Evolutionary conservation across 257 asterid genomes (phyloP).

Genomic region (Striga asiatica): DNA sequence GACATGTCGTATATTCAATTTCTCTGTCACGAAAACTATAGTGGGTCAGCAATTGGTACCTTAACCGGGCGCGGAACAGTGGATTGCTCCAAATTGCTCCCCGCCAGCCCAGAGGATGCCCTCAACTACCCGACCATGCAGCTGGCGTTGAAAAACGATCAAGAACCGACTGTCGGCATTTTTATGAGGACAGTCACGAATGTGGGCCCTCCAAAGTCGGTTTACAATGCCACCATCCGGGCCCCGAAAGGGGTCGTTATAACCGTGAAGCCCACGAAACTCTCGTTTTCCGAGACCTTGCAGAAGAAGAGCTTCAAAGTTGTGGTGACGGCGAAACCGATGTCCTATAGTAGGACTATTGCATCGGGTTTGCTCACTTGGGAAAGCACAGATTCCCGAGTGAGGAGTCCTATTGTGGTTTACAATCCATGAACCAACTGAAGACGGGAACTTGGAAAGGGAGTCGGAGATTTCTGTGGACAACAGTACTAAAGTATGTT

Average conservation of each 20-base stretch:
- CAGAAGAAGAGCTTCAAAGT: constrained; percentile 62
- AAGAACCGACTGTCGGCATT: constrained; percentile 42
- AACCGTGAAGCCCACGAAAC: constrained; percentile 41
- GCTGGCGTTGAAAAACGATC: constrained; percentile 38
- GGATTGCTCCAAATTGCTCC: constrained; percentile 64
- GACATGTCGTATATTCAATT: constrained; percentile 59
- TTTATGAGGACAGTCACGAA: constrained; percentile 63
- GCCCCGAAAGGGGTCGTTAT: constrained; percentile 69
- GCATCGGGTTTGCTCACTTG: constrained; percentile 64
- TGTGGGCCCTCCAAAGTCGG: constrained; percentile 44
- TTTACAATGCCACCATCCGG: constrained; percentile 53
- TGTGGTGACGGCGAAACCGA: constrained; percentile 59
- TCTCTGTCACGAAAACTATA: constrained; percentile 72
- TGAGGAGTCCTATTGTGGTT: constrained; percentile 65
- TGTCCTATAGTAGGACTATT: constrained; percentile 17
- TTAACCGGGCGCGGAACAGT: constrained; percentile 29
- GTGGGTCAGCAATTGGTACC: constrained; percentile 37
- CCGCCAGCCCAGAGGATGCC: constrained; percentile 55
- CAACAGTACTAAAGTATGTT: too few relatives aligned
- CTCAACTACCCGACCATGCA: constrained; percentile 91
- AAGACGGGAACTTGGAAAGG: not conserved
- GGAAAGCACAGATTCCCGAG: constrained; percentile 38
- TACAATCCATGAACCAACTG: constrained; percentile 35
- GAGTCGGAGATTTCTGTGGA: not conserved
- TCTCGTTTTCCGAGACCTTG: constrained; percentile 32